These are phyloP conservation scores for Plasmodium adleri DNA, from an alignment of 169 alveolate species.

Conservation along the genomic window DNA sequence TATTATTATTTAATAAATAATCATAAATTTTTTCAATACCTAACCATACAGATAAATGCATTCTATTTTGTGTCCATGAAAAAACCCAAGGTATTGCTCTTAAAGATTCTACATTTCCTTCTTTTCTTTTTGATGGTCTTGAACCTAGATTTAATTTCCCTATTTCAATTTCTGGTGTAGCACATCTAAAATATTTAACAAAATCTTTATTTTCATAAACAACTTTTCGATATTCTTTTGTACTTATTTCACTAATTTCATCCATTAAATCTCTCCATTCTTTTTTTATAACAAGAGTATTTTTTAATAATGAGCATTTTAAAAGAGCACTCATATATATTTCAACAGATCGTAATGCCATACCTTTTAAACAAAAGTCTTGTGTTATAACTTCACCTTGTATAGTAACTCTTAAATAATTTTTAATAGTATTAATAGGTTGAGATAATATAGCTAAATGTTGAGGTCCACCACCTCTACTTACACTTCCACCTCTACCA, in stretches of 20 bases:
- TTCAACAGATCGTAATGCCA: slow-evolving; percentile 86
- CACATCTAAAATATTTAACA: slow-evolving; percentile 86
- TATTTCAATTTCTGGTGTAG: slow-evolving; percentile 89
- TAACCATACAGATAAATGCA: slow-evolving; percentile 89
- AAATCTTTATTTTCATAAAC: slow-evolving; percentile 83
- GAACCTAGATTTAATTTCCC: slow-evolving; percentile 88
- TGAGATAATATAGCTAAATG: slow-evolving; percentile 88
- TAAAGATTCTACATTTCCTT: slow-evolving; percentile 88
- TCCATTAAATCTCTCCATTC: slow-evolving; percentile 86
- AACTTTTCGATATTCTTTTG: slow-evolving; percentile 82
- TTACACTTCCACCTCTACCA: slow-evolving; percentile 91
- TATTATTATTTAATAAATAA: slow-evolving; percentile 61
- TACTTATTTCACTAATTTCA: slow-evolving; percentile 83
- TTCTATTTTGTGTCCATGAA: slow-evolving; percentile 90
- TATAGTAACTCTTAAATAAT: slow-evolving; percentile 87
- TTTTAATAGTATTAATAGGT: slow-evolving; percentile 87
- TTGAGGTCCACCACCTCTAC: slow-evolving; percentile 92
- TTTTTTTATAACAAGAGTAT: slow-evolving; percentile 61
- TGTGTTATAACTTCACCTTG: slow-evolving; percentile 87
- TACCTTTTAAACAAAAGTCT: slow-evolving; percentile 81
- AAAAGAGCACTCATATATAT: slow-evolving; percentile 85
- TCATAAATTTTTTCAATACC: slow-evolving; percentile 83
- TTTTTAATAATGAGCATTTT: slow-evolving; percentile 78
- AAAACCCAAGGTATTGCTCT: slow-evolving; percentile 93
- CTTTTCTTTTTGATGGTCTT: slow-evolving; percentile 87